Conservation (phyloP, 2,329 filamentous ascomycete species). For the Didymella sp. region DNA sequence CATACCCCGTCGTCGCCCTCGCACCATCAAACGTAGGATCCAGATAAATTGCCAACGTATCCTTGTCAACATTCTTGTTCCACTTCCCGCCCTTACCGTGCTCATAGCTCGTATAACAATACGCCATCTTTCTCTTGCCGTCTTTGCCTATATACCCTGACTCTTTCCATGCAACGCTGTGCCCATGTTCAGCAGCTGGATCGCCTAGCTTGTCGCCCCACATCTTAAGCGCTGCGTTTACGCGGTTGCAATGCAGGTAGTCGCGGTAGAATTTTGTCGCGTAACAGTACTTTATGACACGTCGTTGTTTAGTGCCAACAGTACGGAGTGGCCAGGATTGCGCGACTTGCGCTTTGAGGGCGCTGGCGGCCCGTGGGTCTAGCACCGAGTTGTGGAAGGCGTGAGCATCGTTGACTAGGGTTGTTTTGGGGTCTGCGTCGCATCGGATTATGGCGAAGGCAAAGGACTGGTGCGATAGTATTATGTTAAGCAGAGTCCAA, state of each 20-base stretch:
- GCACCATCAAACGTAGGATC: neutral
- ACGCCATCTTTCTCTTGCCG: neutral
- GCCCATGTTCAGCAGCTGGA: neutral
- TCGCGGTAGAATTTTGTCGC: neutral
- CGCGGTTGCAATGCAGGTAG: neutral
- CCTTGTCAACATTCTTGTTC: neutral
- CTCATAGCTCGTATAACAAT: conserved; percentile 5
- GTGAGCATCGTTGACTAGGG: neutral
- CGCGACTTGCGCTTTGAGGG: neutral
- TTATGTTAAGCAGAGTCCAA: neutral
- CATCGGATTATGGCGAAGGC: neutral
- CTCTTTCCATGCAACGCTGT: conserved; percentile 2
- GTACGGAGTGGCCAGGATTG: conserved; percentile 2
- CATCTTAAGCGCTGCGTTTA: conserved; percentile 1
- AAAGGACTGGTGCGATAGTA: neutral
- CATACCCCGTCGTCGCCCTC: neutral
- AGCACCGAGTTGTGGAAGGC: neutral
- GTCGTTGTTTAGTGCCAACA: neutral
- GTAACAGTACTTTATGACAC: conserved; percentile 4
- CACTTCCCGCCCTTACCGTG: neutral
- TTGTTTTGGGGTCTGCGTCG: neutral
- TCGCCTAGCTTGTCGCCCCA: neutral
- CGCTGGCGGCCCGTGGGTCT: neutral
- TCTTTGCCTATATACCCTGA: neutral
- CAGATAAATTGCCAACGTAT: conserved; percentile 1